Evolutionary conservation across 1,139 yeast species (phyloP).

Genomic region (Candida sp.): DNA sequence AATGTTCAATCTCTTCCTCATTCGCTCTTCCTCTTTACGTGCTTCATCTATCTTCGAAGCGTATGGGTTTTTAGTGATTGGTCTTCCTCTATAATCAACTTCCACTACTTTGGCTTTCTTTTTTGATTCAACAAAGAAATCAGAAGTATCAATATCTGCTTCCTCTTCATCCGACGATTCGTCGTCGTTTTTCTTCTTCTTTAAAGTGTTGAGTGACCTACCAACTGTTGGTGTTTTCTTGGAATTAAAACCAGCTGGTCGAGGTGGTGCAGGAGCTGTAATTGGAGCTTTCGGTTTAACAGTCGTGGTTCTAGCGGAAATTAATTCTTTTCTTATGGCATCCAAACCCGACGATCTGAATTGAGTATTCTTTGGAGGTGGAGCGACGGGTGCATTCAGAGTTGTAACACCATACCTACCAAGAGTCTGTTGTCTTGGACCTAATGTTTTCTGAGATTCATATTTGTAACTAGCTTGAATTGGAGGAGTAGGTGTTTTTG

Average conservation of each 20-base stretch:
- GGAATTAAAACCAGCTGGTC: slow-evolving; percentile 80
- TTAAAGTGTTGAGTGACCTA: slow-evolving; percentile 25
- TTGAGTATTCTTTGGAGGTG: slow-evolving; percentile 31
- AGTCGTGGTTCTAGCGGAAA: slow-evolving; percentile 18
- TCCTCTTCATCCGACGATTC: slow-evolving; percentile 29
- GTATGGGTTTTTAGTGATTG: slow-evolving; percentile 17
- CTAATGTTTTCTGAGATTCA: slow-evolving; percentile 20
- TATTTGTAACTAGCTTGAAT: slow-evolving; percentile 21
- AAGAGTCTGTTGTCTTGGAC: slow-evolving; percentile 43
- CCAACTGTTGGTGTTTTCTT: slow-evolving; percentile 23
- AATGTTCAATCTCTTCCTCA: slow-evolving; percentile 78
- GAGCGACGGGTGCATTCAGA: slow-evolving; percentile 36
- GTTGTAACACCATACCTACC: slow-evolving; percentile 44
- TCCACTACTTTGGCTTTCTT: slow-evolving; percentile 33
- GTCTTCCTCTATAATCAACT: slow-evolving; percentile 36
- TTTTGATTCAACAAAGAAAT: slow-evolving; percentile 37
- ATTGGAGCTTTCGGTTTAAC: slow-evolving; percentile 16
- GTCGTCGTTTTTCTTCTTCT: slow-evolving; percentile 27
- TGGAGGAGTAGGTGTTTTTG: slow-evolving; percentile 7
- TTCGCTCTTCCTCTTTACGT: slow-evolving; percentile 68
- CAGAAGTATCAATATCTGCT: slow-evolving; percentile 37
- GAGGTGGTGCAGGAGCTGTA: slow-evolving; percentile 63
- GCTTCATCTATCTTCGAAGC: slow-evolving; percentile 27
- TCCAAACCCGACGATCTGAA: slow-evolving; percentile 37
- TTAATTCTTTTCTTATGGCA: slow-evolving; percentile 36